A percentile compares a stretch with the other conserved stretches of the same genome.
Evolutionary conservation across 2,329 filamentous ascomycete genomes (phyloP).

Genomic region (Aspergillus nomiae): DNA sequence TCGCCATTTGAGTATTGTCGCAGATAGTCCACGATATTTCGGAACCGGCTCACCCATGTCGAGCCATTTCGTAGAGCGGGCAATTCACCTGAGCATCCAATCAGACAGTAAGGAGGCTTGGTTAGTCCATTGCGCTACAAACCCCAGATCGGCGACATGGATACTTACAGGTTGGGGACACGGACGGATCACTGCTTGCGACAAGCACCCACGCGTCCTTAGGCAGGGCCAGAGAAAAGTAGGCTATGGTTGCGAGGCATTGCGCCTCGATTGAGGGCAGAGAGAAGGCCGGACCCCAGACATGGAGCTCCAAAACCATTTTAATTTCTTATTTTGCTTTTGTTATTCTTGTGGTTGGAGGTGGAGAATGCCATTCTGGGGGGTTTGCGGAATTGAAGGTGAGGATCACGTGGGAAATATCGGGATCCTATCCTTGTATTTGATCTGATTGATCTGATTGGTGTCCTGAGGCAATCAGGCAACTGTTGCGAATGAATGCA

Average conservation of each 20-base stretch:
- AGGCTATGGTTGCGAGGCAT: constrained; percentile 81
- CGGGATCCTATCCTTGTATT: background rate
- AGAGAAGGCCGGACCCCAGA: constrained; percentile 87
- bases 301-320: constrained; percentile 73
- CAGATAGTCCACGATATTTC: constrained; percentile 57
- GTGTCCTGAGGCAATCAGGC: background rate
- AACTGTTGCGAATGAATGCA: background rate
- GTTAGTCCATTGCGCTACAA: constrained; percentile 5
- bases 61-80: constrained; percentile 59
- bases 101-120: background rate
- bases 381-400: background rate
- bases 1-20: constrained; percentile 48
- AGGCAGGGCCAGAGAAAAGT: constrained; percentile 66
- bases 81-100: constrained; percentile 50
- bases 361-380: background rate
- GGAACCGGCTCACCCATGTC: constrained; percentile 55
- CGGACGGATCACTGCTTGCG: constrained; percentile 70
- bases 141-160: background rate
- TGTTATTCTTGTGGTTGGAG: background rate
- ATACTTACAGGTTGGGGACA: constrained; percentile 69
- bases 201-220: constrained; percentile 68
- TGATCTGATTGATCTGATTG: constrained; percentile 4
- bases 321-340: constrained; percentile 12
- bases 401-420: constrained; percentile 13
- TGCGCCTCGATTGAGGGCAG: constrained; percentile 89